phyloP scores from a whole-genome alignment of 2,329 filamentous ascomycete species.

The Cladorrhinum sp. region DNA sequence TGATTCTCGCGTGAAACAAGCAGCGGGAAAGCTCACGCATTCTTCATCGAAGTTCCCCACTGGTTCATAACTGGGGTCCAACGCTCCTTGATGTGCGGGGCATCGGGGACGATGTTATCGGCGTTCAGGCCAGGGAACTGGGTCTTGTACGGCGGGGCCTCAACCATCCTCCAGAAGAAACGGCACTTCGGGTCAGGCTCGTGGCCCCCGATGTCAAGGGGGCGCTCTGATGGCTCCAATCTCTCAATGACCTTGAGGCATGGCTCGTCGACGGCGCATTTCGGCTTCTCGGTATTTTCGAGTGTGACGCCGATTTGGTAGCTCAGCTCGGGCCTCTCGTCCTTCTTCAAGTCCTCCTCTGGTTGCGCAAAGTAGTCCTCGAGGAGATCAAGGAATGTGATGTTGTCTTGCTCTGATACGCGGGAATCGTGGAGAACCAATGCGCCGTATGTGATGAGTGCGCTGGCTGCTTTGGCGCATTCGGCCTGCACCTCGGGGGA shows the following conservation, averaged over 20 bases:
- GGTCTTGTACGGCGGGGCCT: slow-evolving; percentile 52
- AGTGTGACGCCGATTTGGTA: slow-evolving; percentile 62
- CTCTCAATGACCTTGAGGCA: slow-evolving; percentile 56
- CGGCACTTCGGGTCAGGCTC: slow-evolving; percentile 59
- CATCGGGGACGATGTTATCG: slow-evolving; percentile 52
- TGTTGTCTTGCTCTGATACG: slow-evolving; percentile 54
- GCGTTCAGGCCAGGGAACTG: slow-evolving; percentile 55
- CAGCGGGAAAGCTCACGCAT: slow-evolving; percentile 44
- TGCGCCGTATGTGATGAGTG: slow-evolving; percentile 58
- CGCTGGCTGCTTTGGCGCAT: slow-evolving; percentile 52
- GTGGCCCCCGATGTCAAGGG: slow-evolving; percentile 56
- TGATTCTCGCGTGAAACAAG: neutral
- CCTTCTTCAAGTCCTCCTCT: slow-evolving; percentile 41
- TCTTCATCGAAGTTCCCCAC: slow-evolving; percentile 60
- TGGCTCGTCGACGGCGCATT: slow-evolving; percentile 60
- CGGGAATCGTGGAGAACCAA: slow-evolving; percentile 59
- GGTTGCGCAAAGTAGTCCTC: slow-evolving; percentile 64
- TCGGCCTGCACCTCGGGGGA: slow-evolving; percentile 47
- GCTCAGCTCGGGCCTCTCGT: slow-evolving; percentile 56
- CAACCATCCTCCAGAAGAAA: slow-evolving; percentile 61
- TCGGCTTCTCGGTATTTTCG: slow-evolving; percentile 61
- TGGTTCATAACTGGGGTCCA: slow-evolving; percentile 55
- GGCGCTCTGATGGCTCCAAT: slow-evolving; percentile 52
- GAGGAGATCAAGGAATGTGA: slow-evolving; percentile 57
- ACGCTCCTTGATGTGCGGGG: slow-evolving; percentile 44